Evolutionary conservation across 2,329 filamentous ascomycete genomes (phyloP), one percentile per base, ranked within the genome.

Genomic region (Hymenoscyphus repandus): DNA sequence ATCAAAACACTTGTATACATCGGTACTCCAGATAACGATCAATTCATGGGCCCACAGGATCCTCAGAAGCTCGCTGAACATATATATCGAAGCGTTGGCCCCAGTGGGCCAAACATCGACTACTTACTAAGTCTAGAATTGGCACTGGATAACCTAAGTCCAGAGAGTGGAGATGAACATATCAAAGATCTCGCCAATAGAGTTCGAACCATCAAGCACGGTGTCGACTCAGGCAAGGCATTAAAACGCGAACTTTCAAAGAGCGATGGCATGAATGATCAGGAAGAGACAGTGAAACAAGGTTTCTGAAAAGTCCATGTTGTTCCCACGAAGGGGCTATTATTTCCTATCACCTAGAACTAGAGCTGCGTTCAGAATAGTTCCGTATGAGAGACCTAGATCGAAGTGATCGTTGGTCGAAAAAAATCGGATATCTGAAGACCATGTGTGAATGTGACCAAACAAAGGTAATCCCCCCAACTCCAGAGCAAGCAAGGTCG

Each of bases 21-120:
- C 64, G 93, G 93, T 18, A 87, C 95, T 2, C 93, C 93, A 0
- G 82, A 86, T 41, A 99, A 99, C 64, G 86, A 89, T 49, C 93
- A 97, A 68, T 99, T 99, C 64, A 76, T 91, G 34, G 90, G 89
- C 0, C 83, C 85, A 0, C 90, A 95, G 66, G 85, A 93, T 48
- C 86, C 88, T 1, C 80, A 90, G 63, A 68, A 72, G 38, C 77
- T 97, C 45, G 91, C 92, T 20, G 78, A 82, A 68, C 88, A 92
- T 69, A 97, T 99, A 62, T 78, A 83, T 60, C 72, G 72, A 43
- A 90, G 88, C 62, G 70, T 74, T 37, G 93, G 93, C 0, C 88
- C 91, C 20, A 96, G 90, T 69, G 93, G 93, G 1, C 80, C 85
- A 65, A 97, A 97, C 68, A 83, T 78, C 52, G 92, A 97, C 64